These are phyloP conservation scores for Pleoardoris graminearum DNA, from an alignment of 2,329 filamentous ascomycete species.

Conservation along the genomic window DNA sequence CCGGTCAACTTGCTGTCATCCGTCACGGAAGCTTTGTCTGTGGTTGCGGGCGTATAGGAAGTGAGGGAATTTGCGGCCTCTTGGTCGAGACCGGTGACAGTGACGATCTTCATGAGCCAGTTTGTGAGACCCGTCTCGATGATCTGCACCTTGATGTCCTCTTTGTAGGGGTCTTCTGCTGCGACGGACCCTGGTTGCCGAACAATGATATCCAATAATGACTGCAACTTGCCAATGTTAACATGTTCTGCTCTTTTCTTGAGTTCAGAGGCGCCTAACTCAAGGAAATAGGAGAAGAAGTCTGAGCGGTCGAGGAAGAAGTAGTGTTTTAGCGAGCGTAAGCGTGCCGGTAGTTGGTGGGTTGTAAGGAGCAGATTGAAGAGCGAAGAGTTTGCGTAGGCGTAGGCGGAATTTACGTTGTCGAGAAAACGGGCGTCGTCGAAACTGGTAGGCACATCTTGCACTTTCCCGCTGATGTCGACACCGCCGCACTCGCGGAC, in stretches of 20 bases:
- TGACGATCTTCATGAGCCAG: conserved; percentile 93
- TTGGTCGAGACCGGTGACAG: conserved; percentile 92
- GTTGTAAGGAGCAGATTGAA: conserved; percentile 90
- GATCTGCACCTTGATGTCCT: conserved; percentile 97
- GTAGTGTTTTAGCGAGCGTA: conserved; percentile 95
- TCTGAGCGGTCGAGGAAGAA: conserved; percentile 98
- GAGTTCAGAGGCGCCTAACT: conserved; percentile 85
- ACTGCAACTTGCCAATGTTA: conserved; percentile 92
- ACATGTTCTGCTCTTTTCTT: conserved; percentile 86
- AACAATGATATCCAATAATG: conserved; percentile 89
- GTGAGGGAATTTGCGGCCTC: conserved; percentile 66
- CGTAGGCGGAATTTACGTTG: conserved; percentile 94
- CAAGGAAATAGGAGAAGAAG: conserved; percentile 97
- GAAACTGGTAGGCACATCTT: conserved; percentile 88
- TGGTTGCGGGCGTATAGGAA: conserved; percentile 69
- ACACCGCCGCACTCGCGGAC: conserved; percentile 96
- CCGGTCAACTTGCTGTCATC: conserved; percentile 86
- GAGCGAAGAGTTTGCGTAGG: conserved; percentile 90
- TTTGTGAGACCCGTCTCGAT: conserved; percentile 92
- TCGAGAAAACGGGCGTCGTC: conserved; percentile 90
- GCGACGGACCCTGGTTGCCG: conserved; percentile 96
- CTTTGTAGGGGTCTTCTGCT: conserved; percentile 93
- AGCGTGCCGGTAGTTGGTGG: conserved; percentile 82
- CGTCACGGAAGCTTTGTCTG: conserved; percentile 56
- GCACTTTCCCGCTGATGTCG: conserved; percentile 84